Conservation (phyloP, 768 basidiomycete genomes). For the Collybia nuda region DNA sequence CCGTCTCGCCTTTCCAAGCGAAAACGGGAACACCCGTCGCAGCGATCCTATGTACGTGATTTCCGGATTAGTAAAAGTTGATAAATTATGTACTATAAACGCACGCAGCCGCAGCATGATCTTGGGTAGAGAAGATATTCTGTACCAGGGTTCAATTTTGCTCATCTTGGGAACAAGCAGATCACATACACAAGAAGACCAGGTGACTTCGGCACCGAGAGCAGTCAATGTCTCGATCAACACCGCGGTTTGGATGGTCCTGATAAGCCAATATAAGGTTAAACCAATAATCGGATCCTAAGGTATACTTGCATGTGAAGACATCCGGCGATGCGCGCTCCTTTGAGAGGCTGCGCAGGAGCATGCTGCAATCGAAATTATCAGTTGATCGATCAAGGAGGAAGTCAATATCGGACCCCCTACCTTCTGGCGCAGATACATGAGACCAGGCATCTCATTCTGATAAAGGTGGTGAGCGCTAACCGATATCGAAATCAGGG, state of each 20-base stretch:
- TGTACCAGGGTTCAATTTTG: slow-evolving; percentile 23
- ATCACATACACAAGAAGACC: slow-evolving; percentile 90
- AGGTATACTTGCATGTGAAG: slow-evolving; percentile 81
- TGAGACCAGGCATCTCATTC: slow-evolving; percentile 96
- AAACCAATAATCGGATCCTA: slow-evolving; percentile 2
- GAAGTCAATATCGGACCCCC: slow-evolving; percentile 10
- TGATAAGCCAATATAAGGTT: slow-evolving; percentile 27
- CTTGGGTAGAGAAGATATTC: slow-evolving; percentile 99
- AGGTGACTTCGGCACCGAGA: slow-evolving; percentile 95
- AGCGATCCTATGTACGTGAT: slow-evolving; percentile 64
- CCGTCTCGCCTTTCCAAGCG: slow-evolving; percentile 99
- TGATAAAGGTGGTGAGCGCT: slow-evolving; percentile 27
- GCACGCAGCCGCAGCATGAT: slow-evolving; percentile 97
- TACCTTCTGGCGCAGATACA: slow-evolving; percentile 90
- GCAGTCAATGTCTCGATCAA: slow-evolving; percentile 97
- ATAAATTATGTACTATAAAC: slow-evolving; percentile 23
- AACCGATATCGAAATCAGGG: slow-evolving; percentile 5
- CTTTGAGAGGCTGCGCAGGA: slow-evolving; percentile 81
- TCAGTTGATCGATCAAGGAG: slow-evolving; percentile 15
- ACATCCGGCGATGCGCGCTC: slow-evolving; percentile 96
- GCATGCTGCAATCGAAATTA: slow-evolving; percentile 57
- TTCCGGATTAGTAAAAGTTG: slow-evolving; percentile 2
- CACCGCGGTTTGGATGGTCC: slow-evolving; percentile 98
- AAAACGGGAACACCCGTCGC: slow-evolving; percentile 98
- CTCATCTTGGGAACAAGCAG: neutral